These are phyloP conservation scores for Pezicula neosporulosa DNA, from an alignment of 2,329 filamentous ascomycete genomes.

Conservation along the genomic window DNA sequence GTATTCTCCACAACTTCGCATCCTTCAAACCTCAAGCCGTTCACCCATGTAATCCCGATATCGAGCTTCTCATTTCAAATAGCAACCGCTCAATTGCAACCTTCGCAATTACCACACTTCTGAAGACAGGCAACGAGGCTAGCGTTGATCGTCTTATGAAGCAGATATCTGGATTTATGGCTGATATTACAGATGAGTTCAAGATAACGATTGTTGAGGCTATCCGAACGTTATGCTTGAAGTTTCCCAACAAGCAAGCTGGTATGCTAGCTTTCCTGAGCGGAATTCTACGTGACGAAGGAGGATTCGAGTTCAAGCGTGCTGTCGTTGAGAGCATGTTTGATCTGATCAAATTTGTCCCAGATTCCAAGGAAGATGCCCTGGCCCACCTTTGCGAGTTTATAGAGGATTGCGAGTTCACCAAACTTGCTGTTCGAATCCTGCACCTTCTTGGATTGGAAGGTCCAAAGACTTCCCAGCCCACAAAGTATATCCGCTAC, in stretches of 20 bases:
- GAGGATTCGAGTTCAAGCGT: constrained; percentile 97
- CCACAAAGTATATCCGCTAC: constrained; percentile 98
- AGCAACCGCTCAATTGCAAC: constrained; percentile 96
- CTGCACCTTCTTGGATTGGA: constrained; percentile 91
- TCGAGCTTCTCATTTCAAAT: constrained; percentile 95
- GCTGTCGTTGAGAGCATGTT: constrained; percentile 99
- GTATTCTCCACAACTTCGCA: constrained; percentile 94
- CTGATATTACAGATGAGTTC: constrained; percentile 98
- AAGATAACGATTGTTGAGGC: constrained; percentile 99
- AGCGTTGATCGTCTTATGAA: constrained; percentile 98
- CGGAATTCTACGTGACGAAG: constrained; percentile 93
- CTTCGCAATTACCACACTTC: constrained; percentile 94
- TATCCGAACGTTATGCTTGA: constrained; percentile 91
- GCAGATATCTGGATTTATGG: constrained; percentile 97
- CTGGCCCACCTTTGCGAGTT: constrained; percentile 97
- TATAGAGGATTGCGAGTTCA: constrained; percentile 99
- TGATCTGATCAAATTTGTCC: constrained; percentile 97
- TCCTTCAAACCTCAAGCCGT: constrained; percentile 94
- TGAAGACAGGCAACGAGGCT: constrained; percentile 97
- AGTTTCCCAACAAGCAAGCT: constrained; percentile 97
- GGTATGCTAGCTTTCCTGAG: constrained; percentile 97
- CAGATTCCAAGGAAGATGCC: constrained; percentile 77
- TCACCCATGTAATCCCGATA: constrained; percentile 92
- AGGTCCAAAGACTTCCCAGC: constrained; percentile 90
- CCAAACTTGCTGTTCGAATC: constrained; percentile 93